Evolutionary conservation across 1,284 basidiomycete species (phyloP).

Genomic region (Neonothopanus nambi): DNA sequence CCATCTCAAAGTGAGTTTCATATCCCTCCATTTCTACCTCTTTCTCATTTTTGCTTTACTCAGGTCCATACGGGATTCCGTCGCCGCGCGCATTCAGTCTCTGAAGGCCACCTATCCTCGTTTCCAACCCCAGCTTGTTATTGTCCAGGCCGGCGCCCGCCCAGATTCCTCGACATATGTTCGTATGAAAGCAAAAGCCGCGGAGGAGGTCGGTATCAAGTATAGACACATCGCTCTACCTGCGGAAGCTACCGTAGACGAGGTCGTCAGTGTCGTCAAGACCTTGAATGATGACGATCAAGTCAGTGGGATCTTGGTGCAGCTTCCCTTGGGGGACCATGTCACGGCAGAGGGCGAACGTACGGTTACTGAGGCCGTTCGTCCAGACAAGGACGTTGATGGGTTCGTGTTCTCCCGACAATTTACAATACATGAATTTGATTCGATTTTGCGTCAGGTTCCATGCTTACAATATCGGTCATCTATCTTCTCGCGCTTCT

Average conservation of each 20-base stretch:
- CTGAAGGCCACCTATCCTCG: conserved; percentile 70
- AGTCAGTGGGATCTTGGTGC: conserved; percentile 92
- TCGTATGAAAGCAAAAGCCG: conserved; percentile 97
- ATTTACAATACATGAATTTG: conserved; percentile 7
- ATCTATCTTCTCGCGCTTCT: conserved; percentile 88
- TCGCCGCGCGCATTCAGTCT: conserved; percentile 65
- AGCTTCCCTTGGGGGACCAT: conserved; percentile 92
- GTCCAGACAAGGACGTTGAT: conserved; percentile 95
- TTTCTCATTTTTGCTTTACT: conserved; percentile 6
- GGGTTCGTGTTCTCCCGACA: conserved; percentile 54
- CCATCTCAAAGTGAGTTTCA: conserved; percentile 77
- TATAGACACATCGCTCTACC: conserved; percentile 82
- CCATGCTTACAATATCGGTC: conserved; percentile 98
- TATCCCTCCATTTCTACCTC: conserved; percentile 13
- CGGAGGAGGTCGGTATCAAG: conserved; percentile 91
- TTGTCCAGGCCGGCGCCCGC: conserved; percentile 92
- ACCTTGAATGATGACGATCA: conserved; percentile 83
- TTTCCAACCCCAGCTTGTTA: conserved; percentile 88
- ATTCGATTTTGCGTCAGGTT: conserved; percentile 58
- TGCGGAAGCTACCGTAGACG: conserved; percentile 71
- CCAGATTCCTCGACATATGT: conserved; percentile 94
- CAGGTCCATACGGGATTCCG: conserved; percentile 79
- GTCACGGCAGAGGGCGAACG: conserved; percentile 86
- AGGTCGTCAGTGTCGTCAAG: conserved; percentile 79
- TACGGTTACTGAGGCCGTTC: conserved; percentile 91